phyloP scores from a whole-genome alignment of 1,284 basidiomycete species.

The Leucoagaricus sp. region DNA sequence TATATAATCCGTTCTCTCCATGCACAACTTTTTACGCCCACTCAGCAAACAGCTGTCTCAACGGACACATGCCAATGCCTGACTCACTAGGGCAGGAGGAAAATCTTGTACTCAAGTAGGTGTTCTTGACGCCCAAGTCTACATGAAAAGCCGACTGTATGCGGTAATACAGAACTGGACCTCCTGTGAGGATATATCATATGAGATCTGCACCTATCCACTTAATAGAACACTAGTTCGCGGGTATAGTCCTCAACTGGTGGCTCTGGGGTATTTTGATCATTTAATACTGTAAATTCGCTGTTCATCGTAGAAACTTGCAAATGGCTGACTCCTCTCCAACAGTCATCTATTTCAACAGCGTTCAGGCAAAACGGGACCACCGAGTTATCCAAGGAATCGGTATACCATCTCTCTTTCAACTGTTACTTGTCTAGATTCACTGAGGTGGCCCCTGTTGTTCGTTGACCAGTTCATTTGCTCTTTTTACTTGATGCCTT shows the following conservation, averaged over 20 bases:
- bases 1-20: too few relatives aligned
- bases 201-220: neutral
- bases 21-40: too few relatives aligned
- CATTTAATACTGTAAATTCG: conserved; percentile 9
- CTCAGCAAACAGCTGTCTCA: too few relatives aligned
- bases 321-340: neutral
- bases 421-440: too few relatives aligned
- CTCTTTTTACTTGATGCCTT: conserved; percentile 6
- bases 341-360: neutral
- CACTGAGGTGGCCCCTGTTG: too few relatives aligned
- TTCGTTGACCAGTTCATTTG: conserved; percentile 6
- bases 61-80: too few relatives aligned
- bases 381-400: neutral
- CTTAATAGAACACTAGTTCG: neutral
- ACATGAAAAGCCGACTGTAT: too few relatives aligned
- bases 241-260: conserved; percentile 11
- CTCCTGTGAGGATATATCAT: neutral
- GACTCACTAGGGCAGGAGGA: too few relatives aligned
- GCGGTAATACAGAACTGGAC: neutral
- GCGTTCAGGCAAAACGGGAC: neutral
- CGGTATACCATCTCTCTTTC: neutral
- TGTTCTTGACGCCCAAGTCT: too few relatives aligned
- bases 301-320: neutral
- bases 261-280: conserved; percentile 14
- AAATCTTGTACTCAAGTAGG: too few relatives aligned